Evolutionary conservation across 768 basidiomycete genomes (phyloP).

Genomic region (Hericium coralloides): DNA sequence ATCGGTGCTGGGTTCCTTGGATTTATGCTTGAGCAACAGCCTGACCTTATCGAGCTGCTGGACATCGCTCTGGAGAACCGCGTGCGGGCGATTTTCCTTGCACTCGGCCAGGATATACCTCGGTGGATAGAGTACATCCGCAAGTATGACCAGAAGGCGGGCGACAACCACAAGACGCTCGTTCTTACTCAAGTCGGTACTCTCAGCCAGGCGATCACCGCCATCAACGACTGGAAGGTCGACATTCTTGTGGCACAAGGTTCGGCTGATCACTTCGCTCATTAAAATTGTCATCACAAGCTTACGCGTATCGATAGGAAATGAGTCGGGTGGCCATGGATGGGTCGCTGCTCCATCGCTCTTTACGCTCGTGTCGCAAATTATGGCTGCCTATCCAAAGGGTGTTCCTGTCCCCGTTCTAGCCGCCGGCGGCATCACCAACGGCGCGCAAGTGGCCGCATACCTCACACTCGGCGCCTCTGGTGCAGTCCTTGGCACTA

Average conservation of each 20-base stretch:
- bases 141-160: conserved; percentile 36
- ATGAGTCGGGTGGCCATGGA: conserved; percentile 78
- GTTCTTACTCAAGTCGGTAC: conserved; percentile 62
- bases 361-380: conserved; percentile 46
- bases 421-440: conserved; percentile 67
- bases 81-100: conserved; percentile 65
- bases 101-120: conserved; percentile 52
- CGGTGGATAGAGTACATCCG: conserved; percentile 58
- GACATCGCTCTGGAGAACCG: conserved; percentile 41
- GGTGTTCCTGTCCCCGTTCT: conserved; percentile 43
- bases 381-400: conserved; percentile 35
- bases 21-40: conserved; percentile 56
- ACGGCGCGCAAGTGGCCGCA: conserved; percentile 56
- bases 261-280: conserved; percentile 19
- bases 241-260: conserved; percentile 80
- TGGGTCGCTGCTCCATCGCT: conserved; percentile 46
- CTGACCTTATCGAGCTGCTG: conserved; percentile 33
- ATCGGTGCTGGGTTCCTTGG: conserved; percentile 71
- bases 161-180: conserved; percentile 34
- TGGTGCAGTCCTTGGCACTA: conserved; percentile 66
- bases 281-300: no score
- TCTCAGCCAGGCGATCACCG: conserved; percentile 47
- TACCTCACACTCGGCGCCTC: conserved; percentile 58
- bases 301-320: conserved; percentile 35
- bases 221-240: conserved; percentile 56